Base-by-base conservation (phyloP, 2,329 filamentous ascomycete genomes). In the Aspergillus amoenus region DNA sequence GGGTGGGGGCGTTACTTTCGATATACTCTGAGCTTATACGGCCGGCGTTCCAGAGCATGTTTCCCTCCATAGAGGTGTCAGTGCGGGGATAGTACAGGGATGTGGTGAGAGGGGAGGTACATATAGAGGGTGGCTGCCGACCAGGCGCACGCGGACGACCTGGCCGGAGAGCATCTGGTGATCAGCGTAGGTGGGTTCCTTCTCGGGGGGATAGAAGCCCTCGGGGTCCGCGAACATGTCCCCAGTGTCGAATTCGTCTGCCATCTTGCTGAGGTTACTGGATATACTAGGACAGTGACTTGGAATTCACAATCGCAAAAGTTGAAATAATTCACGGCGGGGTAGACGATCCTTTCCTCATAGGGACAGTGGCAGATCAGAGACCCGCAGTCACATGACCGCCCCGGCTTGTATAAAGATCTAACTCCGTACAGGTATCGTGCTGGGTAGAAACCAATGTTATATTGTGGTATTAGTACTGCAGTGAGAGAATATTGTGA, bases 31-130 rank as follows among this genome's bases (percentile, higher is more conserved):
- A 85, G 48, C 93, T 83, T 40, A 90, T 85, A 61, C 90, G 88
- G 59, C 88, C 88, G 59, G 91, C 93, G 73, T 97, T 95, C 93
- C 93, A 97, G 30, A 97, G 83, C 63, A 90, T 83, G 74, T 97
- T 91, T 15, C 91, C 93, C 85, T 85, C 66, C 61, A 60, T 57
- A 58, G 55, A 51, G 52, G 42, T 46, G 55, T 57, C 46, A 57
- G 17, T 3, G 9, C 39, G 34, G 42, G 58, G 55, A 41, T 5
- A 37, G 11, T 5, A 32, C 34, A 40, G 30, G 6, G 7, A 21
- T 18, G 22, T 49, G 54, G 77, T 49, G 9, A 11, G 9, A 30
- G 27, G 9, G 3, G 27, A 56, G 77, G 75, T 83, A 87, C 85
- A 84, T 95, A 96, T 13, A 95, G 84, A 22, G 92, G 90, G 78